phyloP scores from a whole-genome alignment of 1,139 yeast species.

The Taiozyma sp. region DNA sequence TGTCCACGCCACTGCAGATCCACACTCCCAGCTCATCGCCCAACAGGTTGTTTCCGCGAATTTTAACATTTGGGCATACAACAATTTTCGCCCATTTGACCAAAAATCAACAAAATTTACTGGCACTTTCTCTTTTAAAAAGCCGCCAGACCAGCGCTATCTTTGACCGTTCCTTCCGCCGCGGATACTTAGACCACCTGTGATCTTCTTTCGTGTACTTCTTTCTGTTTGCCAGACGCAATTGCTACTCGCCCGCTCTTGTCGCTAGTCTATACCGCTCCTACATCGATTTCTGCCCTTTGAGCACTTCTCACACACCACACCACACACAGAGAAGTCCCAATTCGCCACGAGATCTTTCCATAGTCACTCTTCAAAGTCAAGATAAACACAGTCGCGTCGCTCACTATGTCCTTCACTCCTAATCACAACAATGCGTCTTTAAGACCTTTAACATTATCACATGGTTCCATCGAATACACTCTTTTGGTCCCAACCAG shows the following conservation, averaged over 20 bases:
- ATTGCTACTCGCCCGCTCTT: not conserved
- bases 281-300: not conserved
- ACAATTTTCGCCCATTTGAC: not conserved
- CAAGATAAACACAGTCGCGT: not conserved
- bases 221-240: not conserved
- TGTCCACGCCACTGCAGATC: not conserved
- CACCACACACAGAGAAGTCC: not conserved
- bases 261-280: not conserved
- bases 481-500: conserved; percentile 83
- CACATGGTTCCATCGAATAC: conserved; percentile 86
- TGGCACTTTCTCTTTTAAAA: not conserved
- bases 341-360: not conserved
- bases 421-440: conserved; percentile 32
- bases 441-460: conserved; percentile 73
- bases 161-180: not conserved
- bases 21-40: not conserved
- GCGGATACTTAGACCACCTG: not conserved
- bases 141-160: not conserved
- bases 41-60: not conserved
- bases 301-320: not conserved
- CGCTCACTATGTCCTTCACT: conserved; percentile 19
- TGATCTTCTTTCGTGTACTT: not conserved
- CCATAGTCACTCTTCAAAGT: not conserved
- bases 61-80: not conserved
- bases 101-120: not conserved